phyloP scores from a whole-genome alignment of 305 asterid genomes.

The Fraxinus latifolia region DNA sequence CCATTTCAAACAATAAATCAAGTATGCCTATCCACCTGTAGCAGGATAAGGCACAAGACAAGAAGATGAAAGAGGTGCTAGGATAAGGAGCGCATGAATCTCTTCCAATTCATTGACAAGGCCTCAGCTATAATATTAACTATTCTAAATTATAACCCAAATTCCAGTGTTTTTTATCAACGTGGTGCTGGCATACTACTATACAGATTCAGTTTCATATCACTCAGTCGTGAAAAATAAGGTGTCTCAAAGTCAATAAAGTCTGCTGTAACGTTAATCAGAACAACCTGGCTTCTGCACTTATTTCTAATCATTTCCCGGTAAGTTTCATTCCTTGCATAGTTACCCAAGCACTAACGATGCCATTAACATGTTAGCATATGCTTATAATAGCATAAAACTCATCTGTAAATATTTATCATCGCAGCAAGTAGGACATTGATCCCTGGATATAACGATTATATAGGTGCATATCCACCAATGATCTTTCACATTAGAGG shows the following conservation, averaged over 20 bases:
- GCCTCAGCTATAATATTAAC: background rate
- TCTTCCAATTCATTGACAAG: background rate
- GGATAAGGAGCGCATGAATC: background rate
- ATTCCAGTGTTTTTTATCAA: background rate
- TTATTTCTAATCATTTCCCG: background rate
- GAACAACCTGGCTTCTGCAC: background rate
- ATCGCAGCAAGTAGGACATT: background rate
- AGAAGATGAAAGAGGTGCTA: background rate
- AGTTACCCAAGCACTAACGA: background rate
- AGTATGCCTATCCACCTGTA: background rate
- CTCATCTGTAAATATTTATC: background rate
- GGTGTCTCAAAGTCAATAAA: background rate
- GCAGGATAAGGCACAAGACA: background rate
- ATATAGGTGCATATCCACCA: background rate
- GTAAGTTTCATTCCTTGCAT: background rate
- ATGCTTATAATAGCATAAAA: background rate
- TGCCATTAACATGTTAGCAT: background rate
- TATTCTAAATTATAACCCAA: background rate
- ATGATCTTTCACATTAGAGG: background rate
- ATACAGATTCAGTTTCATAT: background rate
- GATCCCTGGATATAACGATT: background rate
- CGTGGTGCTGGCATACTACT: background rate
- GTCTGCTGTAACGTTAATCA: background rate
- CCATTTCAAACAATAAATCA: background rate
- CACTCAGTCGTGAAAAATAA: background rate